phyloP scores from a whole-genome alignment of 2,329 filamentous ascomycete genomes.

The Clonostachys sp. region DNA sequence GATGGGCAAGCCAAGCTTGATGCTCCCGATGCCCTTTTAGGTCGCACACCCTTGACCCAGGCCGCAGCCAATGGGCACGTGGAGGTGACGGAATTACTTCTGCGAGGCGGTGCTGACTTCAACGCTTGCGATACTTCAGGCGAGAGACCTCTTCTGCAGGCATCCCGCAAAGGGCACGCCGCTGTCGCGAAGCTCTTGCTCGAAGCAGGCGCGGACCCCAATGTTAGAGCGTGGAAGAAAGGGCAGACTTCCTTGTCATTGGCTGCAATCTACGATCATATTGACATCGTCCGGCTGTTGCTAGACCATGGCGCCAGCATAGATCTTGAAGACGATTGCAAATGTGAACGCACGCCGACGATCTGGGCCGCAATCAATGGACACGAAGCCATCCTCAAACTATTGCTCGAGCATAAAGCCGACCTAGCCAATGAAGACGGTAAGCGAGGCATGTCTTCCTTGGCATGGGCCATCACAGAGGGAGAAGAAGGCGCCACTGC shows the following conservation, averaged over 20 bases:
- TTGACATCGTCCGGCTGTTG: not conserved
- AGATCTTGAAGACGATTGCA: not conserved
- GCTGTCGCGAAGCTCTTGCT: not conserved
- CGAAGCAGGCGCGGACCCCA: not conserved
- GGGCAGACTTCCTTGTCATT: not conserved
- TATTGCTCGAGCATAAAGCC: not conserved
- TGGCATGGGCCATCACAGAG: too few relatives aligned
- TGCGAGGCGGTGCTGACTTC: not conserved
- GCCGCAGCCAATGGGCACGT: not conserved
- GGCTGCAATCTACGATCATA: not conserved
- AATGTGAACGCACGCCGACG: not conserved
- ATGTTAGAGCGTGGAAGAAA: not conserved
- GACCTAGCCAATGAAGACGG: not conserved
- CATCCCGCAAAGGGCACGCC: not conserved
- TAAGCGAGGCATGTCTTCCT: too few relatives aligned
- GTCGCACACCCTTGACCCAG: not conserved
- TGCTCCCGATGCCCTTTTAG: not conserved
- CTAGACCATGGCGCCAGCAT: not conserved
- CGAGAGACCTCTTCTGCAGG: not conserved
- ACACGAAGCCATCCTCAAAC: not conserved
- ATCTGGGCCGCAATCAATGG: not conserved
- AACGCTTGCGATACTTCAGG: conserved; percentile 21
- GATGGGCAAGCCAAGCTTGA: not conserved
- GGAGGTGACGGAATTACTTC: not conserved
- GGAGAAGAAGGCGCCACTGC: too few relatives aligned